phyloP scores from a whole-genome alignment of 345 rosid genomes.

The Melaleuca alternifolia region DNA sequence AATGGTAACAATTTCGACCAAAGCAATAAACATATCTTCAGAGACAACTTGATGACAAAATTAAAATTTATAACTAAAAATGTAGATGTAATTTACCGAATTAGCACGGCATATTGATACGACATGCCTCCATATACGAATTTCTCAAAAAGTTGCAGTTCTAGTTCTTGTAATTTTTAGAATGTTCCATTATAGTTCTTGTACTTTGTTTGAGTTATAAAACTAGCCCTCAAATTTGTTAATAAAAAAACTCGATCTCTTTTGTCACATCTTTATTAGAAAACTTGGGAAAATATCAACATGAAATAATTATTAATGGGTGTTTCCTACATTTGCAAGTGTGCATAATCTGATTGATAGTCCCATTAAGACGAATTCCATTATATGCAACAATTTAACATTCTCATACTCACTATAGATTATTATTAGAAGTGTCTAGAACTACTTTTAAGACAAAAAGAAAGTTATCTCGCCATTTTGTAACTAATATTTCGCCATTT shows the following conservation, averaged over 20 bases:
- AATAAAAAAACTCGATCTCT: neutral
- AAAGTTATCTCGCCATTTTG: no score
- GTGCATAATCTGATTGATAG: neutral
- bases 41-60: no score
- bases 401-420: neutral
- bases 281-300: neutral
- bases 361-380: neutral
- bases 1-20: no score
- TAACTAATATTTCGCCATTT: no score
- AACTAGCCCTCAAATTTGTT: neutral
- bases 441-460: no score
- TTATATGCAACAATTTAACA: neutral
- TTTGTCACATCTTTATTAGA: neutral
- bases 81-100: no score
- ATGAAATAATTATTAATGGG: neutral
- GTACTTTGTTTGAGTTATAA: neutral
- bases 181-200: neutral
- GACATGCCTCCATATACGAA: no score
- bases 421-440: neutral
- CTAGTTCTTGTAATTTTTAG: neutral
- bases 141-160: no score
- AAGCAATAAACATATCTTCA: no score
- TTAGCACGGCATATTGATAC: no score
- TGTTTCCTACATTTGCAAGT: neutral
- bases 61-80: no score